phyloP scores from a whole-genome alignment of 2,329 filamentous ascomycete species.

The Chlorencoelia australis region DNA sequence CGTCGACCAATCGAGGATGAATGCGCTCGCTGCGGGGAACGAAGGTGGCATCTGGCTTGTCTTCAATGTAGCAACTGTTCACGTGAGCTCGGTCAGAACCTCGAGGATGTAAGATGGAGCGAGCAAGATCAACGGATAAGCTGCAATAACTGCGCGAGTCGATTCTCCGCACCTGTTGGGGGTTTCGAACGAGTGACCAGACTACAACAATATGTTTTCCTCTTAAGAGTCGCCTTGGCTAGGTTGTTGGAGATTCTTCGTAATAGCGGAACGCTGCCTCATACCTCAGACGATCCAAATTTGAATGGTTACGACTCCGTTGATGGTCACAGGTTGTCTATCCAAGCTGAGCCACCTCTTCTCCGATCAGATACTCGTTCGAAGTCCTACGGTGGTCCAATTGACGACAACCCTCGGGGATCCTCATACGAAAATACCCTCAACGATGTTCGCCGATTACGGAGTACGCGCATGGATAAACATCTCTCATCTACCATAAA shows the following conservation, averaged over 20 bases:
- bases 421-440: conserved; percentile 91
- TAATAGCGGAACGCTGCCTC: conserved; percentile 70
- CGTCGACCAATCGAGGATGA: conserved; percentile 88
- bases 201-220: conserved; percentile 87
- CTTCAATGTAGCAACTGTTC: conserved; percentile 61
- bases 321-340: conserved; percentile 47
- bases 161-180: conserved; percentile 41
- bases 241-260: conserved; percentile 79
- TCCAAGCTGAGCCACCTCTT: conserved; percentile 41
- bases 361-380: conserved; percentile 59
- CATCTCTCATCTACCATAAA: conserved; percentile 88
- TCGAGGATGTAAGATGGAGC: conserved; percentile 64
- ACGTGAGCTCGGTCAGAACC: conserved; percentile 57
- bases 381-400: conserved; percentile 59
- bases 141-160: conserved; percentile 57
- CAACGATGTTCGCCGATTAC: conserved; percentile 83
- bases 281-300: conserved; percentile 63
- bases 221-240: conserved; percentile 84
- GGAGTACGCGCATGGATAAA: conserved; percentile 89
- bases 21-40: conserved; percentile 65
- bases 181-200: conserved; percentile 71
- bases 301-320: conserved; percentile 55
- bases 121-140: conserved; percentile 57
- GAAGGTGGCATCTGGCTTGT: conserved; percentile 77
- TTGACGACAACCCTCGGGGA: conserved; percentile 48